Base-by-base conservation (phyloP, 257 asterid genomes). In the Apocynum venetum region DNA sequence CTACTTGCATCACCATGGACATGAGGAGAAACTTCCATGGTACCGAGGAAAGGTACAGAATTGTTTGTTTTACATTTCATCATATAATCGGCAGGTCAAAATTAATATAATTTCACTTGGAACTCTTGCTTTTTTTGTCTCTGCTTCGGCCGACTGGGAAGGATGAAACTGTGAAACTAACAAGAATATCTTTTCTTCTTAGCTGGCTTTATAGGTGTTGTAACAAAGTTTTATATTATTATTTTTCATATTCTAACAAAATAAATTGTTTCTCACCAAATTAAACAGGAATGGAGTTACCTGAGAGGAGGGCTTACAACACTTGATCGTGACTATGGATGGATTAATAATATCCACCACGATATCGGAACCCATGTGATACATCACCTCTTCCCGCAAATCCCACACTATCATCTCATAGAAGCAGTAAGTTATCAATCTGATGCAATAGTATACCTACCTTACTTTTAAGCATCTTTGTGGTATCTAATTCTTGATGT, bases 371-470 rank as follows among this genome's bases (percentile, higher is more conserved):
- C 97, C 0, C 97, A 94, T 74, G 97, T 91, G 51, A 89, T 94
- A 44, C 98, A 94, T 81, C 98, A 94, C 72, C 97, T 94, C 82
- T 94, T 92, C 81, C 98, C 98, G 43, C 97, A 94, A 80, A 92
- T 94, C 82, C 97, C 97, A 70, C 98, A 94, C 80, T 94, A 94
- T 68, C 87, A 92, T 81, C 84, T 94, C 76, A 80, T 86, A 2
- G 97, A 94, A 89, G 98, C 98, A 8, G 98, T 94, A 80, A 92
- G 89, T 80, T 36, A 41, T 20, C 35, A 19, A 19, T 46, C n/a
- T 66, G 59, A 36, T 19, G 52, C 55, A 59, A 31, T 76, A 6
- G 31, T 48, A 9, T 68, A 25, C 31, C 3, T 2, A 17, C 44
- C 69, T 55, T 31, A 43, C 3, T 10, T 25, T 17, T 7, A 41